phyloP scores from a whole-genome alignment of 805 yeast species.

The Metschnikowia peoriensis region DNA sequence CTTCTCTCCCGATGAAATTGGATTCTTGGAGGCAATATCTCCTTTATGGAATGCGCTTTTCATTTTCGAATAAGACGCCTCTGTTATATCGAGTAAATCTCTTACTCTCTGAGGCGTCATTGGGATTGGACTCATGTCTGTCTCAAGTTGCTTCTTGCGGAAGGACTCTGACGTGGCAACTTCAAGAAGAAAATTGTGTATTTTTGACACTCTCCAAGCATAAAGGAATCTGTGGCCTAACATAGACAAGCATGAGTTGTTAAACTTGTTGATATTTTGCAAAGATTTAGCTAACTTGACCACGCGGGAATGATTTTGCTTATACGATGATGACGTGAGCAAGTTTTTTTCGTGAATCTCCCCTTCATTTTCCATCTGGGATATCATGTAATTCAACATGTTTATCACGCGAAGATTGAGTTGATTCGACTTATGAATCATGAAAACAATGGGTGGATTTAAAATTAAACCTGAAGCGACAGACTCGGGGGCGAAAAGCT shows the following conservation, averaged over 20 bases:
- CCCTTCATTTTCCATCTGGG: conserved; percentile 18
- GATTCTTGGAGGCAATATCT: neutral
- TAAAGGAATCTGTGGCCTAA: conserved; percentile 16
- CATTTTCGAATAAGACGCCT: conserved; percentile 3
- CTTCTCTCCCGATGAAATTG: neutral
- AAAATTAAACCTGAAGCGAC: conserved; percentile 34
- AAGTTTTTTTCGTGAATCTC: conserved; percentile 22
- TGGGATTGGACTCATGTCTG: conserved; percentile 1
- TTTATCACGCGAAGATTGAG: conserved; percentile 24
- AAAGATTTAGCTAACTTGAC: conserved; percentile 34
- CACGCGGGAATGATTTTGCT: conserved; percentile 21
- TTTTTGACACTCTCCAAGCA: conserved; percentile 16
- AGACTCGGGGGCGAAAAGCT: conserved; percentile 41
- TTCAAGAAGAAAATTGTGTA: conserved; percentile 13
- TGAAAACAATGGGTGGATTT: conserved; percentile 35
- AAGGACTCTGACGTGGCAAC: conserved; percentile 1
- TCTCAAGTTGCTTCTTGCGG: neutral
- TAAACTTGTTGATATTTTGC: conserved; percentile 26
- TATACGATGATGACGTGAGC: conserved; percentile 19
- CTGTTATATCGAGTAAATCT: conserved; percentile 13
- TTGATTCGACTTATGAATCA: conserved; percentile 37
- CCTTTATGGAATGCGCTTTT: conserved; percentile 3
- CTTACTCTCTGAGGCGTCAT: conserved; percentile 6
- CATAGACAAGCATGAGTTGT: conserved; percentile 13
- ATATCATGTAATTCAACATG: conserved; percentile 24